phyloP scores from a whole-genome alignment of 1,284 basidiomycete species.

The Ganoderma lucidum region DNA sequence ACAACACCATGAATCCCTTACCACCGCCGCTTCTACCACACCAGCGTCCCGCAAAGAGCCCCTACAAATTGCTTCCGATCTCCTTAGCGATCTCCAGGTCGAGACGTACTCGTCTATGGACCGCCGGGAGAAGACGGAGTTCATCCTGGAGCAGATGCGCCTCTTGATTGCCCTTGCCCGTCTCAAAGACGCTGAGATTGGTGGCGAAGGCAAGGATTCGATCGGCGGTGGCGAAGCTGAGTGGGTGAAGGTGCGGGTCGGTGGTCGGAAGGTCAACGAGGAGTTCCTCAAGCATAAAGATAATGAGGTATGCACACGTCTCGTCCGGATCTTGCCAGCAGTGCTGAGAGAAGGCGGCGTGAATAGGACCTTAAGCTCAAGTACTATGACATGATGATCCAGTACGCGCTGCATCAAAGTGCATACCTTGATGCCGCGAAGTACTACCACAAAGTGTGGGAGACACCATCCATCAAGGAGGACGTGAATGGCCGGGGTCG shows the following conservation, averaged over 20 bases:
- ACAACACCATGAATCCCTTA: slow-evolving; percentile 81
- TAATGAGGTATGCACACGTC: slow-evolving; percentile 72
- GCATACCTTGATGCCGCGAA: slow-evolving; percentile 95
- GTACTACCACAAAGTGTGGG: slow-evolving; percentile 96
- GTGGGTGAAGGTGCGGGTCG: slow-evolving; percentile 93
- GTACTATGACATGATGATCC: slow-evolving; percentile 97
- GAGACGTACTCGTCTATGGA: slow-evolving; percentile 99
- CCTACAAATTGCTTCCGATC: slow-evolving; percentile 84
- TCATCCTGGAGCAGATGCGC: slow-evolving; percentile 98
- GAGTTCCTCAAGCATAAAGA: slow-evolving; percentile 90
- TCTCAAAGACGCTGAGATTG: slow-evolving; percentile 68
- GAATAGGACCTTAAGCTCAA: slow-evolving; percentile 93
- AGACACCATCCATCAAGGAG: slow-evolving; percentile 90
- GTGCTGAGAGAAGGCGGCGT: neutral
- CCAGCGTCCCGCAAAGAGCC: slow-evolving; percentile 65
- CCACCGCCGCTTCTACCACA: slow-evolving; percentile 50
- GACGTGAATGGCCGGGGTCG: slow-evolving; percentile 79
- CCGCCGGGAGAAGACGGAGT: slow-evolving; percentile 96
- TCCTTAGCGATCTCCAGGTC: slow-evolving; percentile 95
- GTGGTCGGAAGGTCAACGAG: slow-evolving; percentile 94
- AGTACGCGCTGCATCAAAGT: slow-evolving; percentile 86
- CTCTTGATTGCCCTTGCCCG: slow-evolving; percentile 78
- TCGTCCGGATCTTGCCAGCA: neutral
- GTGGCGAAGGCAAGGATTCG: slow-evolving; percentile 59
- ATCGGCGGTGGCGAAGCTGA: slow-evolving; percentile 80